These are phyloP conservation scores for Lipomyces sp. DNA, from an alignment of 805 yeast genomes.

Conservation along the genomic window DNA sequence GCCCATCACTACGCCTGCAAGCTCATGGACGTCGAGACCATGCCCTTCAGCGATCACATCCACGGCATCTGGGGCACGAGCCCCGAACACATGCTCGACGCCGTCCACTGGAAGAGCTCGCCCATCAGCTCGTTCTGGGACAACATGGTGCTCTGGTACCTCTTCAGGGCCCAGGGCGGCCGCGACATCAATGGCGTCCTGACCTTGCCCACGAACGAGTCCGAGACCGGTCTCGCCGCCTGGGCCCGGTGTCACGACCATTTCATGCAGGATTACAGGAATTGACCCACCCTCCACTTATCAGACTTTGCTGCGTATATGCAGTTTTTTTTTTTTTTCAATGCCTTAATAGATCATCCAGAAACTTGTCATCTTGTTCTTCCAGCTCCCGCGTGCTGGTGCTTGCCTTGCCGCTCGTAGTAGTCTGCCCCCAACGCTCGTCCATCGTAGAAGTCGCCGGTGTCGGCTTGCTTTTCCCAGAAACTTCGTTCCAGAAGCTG, in stretches of 20 bases:
- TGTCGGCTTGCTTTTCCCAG: no score
- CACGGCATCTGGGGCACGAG: no score
- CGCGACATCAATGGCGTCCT: background rate
- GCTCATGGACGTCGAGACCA: background rate
- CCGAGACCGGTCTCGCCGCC: background rate
- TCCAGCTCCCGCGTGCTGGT: no score
- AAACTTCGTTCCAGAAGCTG: no score
- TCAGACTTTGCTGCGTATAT: no score
- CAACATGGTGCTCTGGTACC: slow-evolving; percentile 8
- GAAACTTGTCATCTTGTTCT: no score
- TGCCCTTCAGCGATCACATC: background rate
- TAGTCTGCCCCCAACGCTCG: no score
- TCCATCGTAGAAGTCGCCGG: no score
- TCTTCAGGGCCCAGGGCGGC: slow-evolving; percentile 7
- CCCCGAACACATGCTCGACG: background rate
- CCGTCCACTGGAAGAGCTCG: background rate
- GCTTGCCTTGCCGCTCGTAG: no score
- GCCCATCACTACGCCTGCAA: slow-evolving; percentile 1
- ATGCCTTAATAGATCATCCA: no score
- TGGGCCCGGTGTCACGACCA: background rate
- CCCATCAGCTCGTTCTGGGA: slow-evolving; percentile 6
- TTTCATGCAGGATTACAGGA: background rate
- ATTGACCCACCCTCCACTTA: no score
- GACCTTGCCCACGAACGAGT: background rate
- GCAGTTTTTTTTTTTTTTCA: no score